A percentile compares a stretch with the other conserved stretches of the same genome.
phyloP scores from a whole-genome alignment of 192 early-diverging fungal genomes.

The Dispira simplex region DNA sequence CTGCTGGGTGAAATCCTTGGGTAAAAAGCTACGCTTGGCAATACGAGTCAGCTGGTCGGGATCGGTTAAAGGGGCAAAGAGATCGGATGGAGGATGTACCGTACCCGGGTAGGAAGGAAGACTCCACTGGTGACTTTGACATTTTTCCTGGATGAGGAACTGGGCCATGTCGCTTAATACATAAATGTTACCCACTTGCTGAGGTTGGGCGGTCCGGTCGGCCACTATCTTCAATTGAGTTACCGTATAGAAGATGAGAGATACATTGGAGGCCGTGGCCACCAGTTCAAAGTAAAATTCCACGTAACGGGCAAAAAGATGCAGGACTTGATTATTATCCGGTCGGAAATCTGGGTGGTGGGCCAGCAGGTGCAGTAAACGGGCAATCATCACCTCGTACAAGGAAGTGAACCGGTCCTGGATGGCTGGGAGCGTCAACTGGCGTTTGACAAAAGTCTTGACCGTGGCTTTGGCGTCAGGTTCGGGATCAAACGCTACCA shows the following conservation, averaged over 20 bases:
- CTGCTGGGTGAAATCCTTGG: not conserved
- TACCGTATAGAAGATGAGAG: slow-evolving; percentile 59
- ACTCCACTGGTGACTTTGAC: slow-evolving; percentile 58
- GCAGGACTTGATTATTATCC: slow-evolving; percentile 13
- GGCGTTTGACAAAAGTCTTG: slow-evolving; percentile 39
- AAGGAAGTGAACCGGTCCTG: slow-evolving; percentile 43
- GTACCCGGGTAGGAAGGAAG: slow-evolving; percentile 61
- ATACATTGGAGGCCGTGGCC: slow-evolving; percentile 66
- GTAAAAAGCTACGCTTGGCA: slow-evolving; percentile 5
- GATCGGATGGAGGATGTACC: slow-evolving; percentile 44
- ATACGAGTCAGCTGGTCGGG: not conserved
- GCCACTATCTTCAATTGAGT: slow-evolving; percentile 62
- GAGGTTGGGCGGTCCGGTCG: slow-evolving; percentile 22
- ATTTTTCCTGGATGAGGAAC: slow-evolving; percentile 60
- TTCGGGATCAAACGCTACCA: slow-evolving; percentile 83
- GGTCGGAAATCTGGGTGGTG: slow-evolving; percentile 71
- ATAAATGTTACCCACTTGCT: slow-evolving; percentile 45
- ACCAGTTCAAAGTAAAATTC: slow-evolving; percentile 73
- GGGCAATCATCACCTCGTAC: slow-evolving; percentile 41
- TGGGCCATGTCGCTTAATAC: slow-evolving; percentile 71
- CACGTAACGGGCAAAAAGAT: slow-evolving; percentile 53
- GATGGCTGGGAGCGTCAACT: slow-evolving; percentile 35
- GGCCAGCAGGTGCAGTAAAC: slow-evolving; percentile 59
- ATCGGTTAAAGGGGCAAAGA: slow-evolving; percentile 33
- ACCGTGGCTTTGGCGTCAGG: slow-evolving; percentile 40